Conservation (phyloP, 805 yeast genomes). For the Saccharomycopsis fermentans region DNA sequence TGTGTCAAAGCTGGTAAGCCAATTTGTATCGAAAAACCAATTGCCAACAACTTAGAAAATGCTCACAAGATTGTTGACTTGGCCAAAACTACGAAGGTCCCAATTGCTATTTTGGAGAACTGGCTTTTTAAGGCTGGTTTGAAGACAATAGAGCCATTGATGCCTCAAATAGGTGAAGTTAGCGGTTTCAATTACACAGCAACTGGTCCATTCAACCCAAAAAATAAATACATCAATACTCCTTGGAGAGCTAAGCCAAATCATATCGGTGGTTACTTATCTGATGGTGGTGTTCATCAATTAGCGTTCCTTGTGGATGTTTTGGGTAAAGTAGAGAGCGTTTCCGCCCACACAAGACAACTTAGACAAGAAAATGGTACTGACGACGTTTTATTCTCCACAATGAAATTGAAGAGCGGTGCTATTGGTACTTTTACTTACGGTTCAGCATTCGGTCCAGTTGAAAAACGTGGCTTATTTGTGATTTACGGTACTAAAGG, state of each 20-base stretch:
- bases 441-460: slow-evolving; percentile 80
- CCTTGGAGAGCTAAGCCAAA: slow-evolving; percentile 85
- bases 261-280: slow-evolving; percentile 85
- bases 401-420: slow-evolving; percentile 49
- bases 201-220: slow-evolving; percentile 59
- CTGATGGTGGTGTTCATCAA: slow-evolving; percentile 97
- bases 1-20: slow-evolving; percentile 74
- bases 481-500: slow-evolving; percentile 75
- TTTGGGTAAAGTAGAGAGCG: slow-evolving; percentile 60
- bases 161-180: slow-evolving; percentile 63
- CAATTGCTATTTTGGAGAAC: slow-evolving; percentile 75
- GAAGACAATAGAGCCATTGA: slow-evolving; percentile 39
- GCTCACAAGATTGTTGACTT: slow-evolving; percentile 71
- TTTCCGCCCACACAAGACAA: slow-evolving; percentile 72
- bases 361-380: slow-evolving; percentile 68
- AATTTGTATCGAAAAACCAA: slow-evolving; percentile 78
- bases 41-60: slow-evolving; percentile 75
- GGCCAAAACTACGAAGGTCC: slow-evolving; percentile 49
- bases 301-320: slow-evolving; percentile 76
- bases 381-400: slow-evolving; percentile 71
- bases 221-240: slow-evolving; percentile 56
- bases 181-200: slow-evolving; percentile 62
- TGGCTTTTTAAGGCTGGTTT: slow-evolving; percentile 70
- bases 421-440: slow-evolving; percentile 79
- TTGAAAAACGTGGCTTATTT: slow-evolving; percentile 56